Percentiles rank a stretch among this genome's conserved stretches.
These are phyloP conservation scores for Pleodorina starrii DNA, from an alignment of 139 green algal genomes.

Conservation along the genomic window DNA sequence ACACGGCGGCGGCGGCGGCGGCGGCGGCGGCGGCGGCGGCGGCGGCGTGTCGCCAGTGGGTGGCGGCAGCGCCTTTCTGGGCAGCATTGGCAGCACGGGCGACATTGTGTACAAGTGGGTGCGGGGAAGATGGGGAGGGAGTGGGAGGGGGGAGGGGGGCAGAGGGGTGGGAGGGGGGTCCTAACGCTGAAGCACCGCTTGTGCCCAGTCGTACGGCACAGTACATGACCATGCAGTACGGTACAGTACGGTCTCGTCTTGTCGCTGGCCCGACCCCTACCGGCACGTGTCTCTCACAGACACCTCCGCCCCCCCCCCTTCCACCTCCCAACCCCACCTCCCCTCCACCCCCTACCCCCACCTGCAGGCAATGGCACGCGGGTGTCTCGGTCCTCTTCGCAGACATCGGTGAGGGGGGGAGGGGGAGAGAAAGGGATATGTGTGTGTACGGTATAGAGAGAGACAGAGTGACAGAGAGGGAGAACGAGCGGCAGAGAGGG, in stretches of 20 bases:
- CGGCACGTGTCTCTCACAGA: too few relatives aligned
- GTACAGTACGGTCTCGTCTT: too few relatives aligned
- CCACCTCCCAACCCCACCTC: background rate
- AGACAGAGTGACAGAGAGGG: background rate
- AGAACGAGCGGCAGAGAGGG: background rate
- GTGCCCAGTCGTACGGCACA: too few relatives aligned
- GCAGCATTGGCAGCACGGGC: constrained; percentile 23
- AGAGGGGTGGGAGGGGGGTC: too few relatives aligned
- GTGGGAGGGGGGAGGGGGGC: too few relatives aligned
- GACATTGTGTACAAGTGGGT: constrained; percentile 53
- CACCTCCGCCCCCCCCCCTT: background rate
- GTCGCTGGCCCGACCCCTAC: too few relatives aligned
- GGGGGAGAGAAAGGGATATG: too few relatives aligned
- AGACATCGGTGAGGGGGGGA: constrained; percentile 43
- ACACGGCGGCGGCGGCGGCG: background rate
- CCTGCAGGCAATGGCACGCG: constrained; percentile 63
- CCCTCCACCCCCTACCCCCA: background rate
- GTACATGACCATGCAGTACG: too few relatives aligned
- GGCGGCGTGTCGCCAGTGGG: background rate
- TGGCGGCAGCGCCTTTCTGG: background rate
- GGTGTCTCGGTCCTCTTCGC: constrained; percentile 49
- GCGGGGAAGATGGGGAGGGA: background rate
- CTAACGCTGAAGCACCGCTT: too few relatives aligned
- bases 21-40: background rate
- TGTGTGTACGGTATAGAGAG: background rate